A percentile compares a stretch with the other conserved stretches of the same genome.
phyloP scores from a whole-genome alignment of 495 filamentous ascomycete genomes.

The Copromyces sp. region DNA sequence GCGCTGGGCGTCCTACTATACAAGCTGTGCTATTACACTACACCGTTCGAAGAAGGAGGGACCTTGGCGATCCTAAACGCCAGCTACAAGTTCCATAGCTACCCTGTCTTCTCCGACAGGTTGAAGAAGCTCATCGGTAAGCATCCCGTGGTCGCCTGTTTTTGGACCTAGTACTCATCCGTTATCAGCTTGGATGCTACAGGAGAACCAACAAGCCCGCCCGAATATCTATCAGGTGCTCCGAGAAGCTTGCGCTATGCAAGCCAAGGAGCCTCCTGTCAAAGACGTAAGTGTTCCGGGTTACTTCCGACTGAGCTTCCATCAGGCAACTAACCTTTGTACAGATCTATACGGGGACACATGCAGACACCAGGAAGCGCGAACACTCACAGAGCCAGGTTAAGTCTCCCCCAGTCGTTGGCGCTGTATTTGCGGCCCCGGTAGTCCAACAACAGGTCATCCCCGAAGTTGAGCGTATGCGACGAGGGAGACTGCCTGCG shows the following conservation, averaged over 20 bases:
- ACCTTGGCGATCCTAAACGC: conserved; percentile 98
- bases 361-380: conserved; percentile 24
- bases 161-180: conserved; percentile 22
- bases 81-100: conserved; percentile 81
- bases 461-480: conserved; percentile 91
- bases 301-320: not conserved
- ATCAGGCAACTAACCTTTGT: conserved; percentile 6
- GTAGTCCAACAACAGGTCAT: conserved; percentile 58
- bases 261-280: conserved; percentile 79
- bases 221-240: conserved; percentile 94
- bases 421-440: conserved; percentile 61
- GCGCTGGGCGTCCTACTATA: conserved; percentile 91
- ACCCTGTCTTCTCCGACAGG: conserved; percentile 81
- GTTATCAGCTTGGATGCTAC: conserved; percentile 71
- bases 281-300: conserved; percentile 60
- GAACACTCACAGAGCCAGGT: conserved; percentile 21
- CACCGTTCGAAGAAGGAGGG: conserved; percentile 93
- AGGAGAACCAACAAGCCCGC: conserved; percentile 68
- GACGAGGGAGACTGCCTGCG: conserved; percentile 70
- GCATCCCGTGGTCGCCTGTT: conserved; percentile 13
- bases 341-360: conserved; percentile 71
- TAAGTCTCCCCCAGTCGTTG: conserved; percentile 46
- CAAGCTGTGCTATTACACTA: conserved; percentile 99
- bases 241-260: conserved; percentile 76
- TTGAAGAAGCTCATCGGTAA: conserved; percentile 86